A percentile compares a stretch with the other conserved stretches of the same genome.
Conservation (phyloP, 2,329 filamentous ascomycete species). For the Akanthomyces dipterigenus region DNA sequence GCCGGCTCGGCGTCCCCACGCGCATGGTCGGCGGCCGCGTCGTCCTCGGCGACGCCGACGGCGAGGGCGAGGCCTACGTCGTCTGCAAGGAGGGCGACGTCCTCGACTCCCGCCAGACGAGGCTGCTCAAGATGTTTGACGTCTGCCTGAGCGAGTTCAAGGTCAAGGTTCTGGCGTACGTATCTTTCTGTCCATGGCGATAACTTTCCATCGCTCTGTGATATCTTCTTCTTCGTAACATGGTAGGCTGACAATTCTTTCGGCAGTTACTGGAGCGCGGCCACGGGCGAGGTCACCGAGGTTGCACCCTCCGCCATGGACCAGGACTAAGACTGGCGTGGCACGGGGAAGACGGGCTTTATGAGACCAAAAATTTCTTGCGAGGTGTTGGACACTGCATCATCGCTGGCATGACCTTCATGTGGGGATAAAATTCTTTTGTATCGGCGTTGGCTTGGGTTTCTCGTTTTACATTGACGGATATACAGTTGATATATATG, state of each 20-base stretch:
- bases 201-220: too few relatives aligned
- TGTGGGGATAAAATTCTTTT: slow-evolving; percentile 8
- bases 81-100: slow-evolving; percentile 82
- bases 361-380: background rate
- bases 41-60: slow-evolving; percentile 54
- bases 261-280: slow-evolving; percentile 53
- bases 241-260: slow-evolving; percentile 13
- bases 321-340: slow-evolving; percentile 6
- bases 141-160: slow-evolving; percentile 87
- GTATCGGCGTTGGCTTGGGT: slow-evolving; percentile 12
- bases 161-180: slow-evolving; percentile 68
- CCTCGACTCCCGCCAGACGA: slow-evolving; percentile 86
- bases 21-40: slow-evolving; percentile 84
- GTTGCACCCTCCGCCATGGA: slow-evolving; percentile 35
- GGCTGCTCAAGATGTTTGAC: slow-evolving; percentile 88
- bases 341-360: background rate
- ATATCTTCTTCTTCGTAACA: background rate
- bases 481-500: background rate
- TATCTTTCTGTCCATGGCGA: too few relatives aligned
- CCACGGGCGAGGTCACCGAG: slow-evolving; percentile 53
- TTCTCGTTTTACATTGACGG: background rate
- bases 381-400: background rate
- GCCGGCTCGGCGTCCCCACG: slow-evolving; percentile 84
- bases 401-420: slow-evolving; percentile 7
- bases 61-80: slow-evolving; percentile 54